Evolutionary conservation across 495 filamentous ascomycete species (phyloP), one percentile per base, ranked within the genome.

Genomic region (Evernia prunastri): DNA sequence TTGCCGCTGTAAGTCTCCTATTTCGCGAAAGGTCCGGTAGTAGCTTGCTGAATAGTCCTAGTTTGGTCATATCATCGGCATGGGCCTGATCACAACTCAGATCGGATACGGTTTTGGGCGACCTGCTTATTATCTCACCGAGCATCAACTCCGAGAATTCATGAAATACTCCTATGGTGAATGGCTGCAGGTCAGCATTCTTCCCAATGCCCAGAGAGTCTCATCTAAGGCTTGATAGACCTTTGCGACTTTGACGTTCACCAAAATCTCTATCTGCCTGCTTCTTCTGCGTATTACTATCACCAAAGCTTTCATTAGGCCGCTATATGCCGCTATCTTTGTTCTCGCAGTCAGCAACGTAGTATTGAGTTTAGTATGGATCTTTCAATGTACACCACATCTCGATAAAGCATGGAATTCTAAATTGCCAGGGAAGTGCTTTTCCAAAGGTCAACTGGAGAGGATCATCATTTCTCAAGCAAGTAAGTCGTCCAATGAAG

Each of bases 391-490:
- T 27, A 51, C 27, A 27, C 64, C 64, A 12, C 42, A 23, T 15
- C 17, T 66, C n/a, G 53, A 66, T 33, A 57, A 42, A 53, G 58
- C 58, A 12, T 66, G 64, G 64, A 45, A 43, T 56, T 17, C 18
- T 8, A 40, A 51, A 15, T 3, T 49, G 37, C 33, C 31, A 49
- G 62, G 56, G 13, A 43, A 54, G 27, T 65, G 63, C 58, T 60
- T 61, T 27, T 51, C 37, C 29, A 36, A 53, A n/a, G 58, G 58
- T 37, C 63, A 66, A 37, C n/a, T 62, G 3, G 43, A 57, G 29
- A 45, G 59, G 25, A 66, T 66, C 49, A 51, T 66, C 31, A 65
- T 66, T 40, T 51, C 64, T 31, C 64, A 66, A 56, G 64, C 49
- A 36, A 47, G 64, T 62, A 60, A 57, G 49, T 17, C 9, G 0